These are phyloP conservation scores for Starmera pachycereana DNA, from an alignment of 805 yeast genomes.

Conservation along the genomic window DNA sequence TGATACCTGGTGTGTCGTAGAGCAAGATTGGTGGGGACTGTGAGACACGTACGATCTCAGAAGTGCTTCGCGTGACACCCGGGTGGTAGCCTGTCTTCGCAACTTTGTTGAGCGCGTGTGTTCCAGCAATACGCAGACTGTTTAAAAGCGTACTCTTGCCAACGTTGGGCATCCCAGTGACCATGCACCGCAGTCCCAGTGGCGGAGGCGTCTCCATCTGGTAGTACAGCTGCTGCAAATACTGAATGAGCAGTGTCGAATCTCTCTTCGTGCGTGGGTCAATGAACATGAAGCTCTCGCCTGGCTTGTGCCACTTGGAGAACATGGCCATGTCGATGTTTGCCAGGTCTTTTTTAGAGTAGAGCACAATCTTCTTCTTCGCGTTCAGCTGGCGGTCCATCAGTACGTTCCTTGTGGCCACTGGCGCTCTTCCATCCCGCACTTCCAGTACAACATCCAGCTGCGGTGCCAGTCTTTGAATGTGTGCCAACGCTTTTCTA, in stretches of 20 bases:
- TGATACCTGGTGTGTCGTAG: conserved; percentile 91
- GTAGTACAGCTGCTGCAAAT: conserved; percentile 33
- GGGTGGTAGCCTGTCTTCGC: conserved; percentile 83
- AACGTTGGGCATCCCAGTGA: conserved; percentile 96
- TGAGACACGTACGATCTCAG: conserved; percentile 60
- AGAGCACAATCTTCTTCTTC: conserved; percentile 50
- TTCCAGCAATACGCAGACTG: conserved; percentile 38
- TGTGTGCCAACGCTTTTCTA: conserved; percentile 55
- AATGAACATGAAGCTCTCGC: conserved; percentile 40
- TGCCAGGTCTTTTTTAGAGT: conserved; percentile 67
- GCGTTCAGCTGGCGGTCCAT: conserved; percentile 54
- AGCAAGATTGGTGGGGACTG: conserved; percentile 54
- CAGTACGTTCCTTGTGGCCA: conserved; percentile 72
- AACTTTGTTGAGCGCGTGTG: conserved; percentile 38
- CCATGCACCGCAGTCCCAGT: conserved; percentile 63
- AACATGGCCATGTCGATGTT: conserved; percentile 29
- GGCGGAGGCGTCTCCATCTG: conserved; percentile 66
- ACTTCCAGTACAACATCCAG: conserved; percentile 76
- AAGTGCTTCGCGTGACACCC: conserved; percentile 77
- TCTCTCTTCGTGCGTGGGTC: conserved; percentile 47
- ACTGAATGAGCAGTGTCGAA: conserved; percentile 37
- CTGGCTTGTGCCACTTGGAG: conserved; percentile 37
- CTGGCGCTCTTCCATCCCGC: conserved; percentile 84
- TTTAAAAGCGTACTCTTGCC: conserved; percentile 89
- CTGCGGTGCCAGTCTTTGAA: conserved; percentile 68